Evolutionary conservation across 257 asterid genomes (phyloP).

Genomic region (Przewalskia tangutica): DNA sequence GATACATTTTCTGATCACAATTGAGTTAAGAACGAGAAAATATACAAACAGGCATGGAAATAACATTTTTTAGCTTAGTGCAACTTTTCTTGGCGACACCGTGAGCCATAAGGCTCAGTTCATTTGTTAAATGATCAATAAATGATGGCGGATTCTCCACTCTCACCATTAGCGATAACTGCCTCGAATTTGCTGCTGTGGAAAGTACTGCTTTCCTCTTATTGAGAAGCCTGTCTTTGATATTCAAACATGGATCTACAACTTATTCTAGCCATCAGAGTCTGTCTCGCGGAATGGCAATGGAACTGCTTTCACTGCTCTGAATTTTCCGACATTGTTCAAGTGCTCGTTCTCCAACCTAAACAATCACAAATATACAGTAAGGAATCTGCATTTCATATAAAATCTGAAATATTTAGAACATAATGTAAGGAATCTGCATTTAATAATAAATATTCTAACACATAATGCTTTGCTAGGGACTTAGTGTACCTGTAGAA

Average conservation of each 20-base stretch:
- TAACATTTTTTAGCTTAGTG: constrained; percentile 2
- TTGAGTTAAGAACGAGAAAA: constrained; percentile 6
- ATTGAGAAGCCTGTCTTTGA: background rate
- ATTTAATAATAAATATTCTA: too few species aligned
- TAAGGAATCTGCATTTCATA: background rate
- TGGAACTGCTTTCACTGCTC: constrained; percentile 91
- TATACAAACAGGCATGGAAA: constrained; percentile 1
- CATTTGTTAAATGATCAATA: background rate
- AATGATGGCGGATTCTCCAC: constrained; percentile 1
- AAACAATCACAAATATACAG: background rate
- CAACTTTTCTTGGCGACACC: constrained; percentile 7
- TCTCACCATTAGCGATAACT: background rate
- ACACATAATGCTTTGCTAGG: background rate
- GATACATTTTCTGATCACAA: background rate
- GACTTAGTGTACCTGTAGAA: constrained; percentile 52
- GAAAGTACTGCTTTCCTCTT: constrained; percentile 8
- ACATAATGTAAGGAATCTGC: too few species aligned
- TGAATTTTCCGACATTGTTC: constrained; percentile 77
- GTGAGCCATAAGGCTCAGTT: background rate
- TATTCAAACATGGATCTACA: background rate
- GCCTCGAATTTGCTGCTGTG: background rate
- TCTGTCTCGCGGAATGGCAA: constrained; percentile 71
- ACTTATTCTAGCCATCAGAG: constrained; percentile 42
- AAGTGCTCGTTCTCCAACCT: constrained; percentile 95
- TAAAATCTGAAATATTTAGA: background rate